A percentile compares a stretch with the other conserved stretches of the same genome.
phyloP scores from a whole-genome alignment of 2,329 filamentous ascomycete genomes.

The Hypoxylon sp. region DNA sequence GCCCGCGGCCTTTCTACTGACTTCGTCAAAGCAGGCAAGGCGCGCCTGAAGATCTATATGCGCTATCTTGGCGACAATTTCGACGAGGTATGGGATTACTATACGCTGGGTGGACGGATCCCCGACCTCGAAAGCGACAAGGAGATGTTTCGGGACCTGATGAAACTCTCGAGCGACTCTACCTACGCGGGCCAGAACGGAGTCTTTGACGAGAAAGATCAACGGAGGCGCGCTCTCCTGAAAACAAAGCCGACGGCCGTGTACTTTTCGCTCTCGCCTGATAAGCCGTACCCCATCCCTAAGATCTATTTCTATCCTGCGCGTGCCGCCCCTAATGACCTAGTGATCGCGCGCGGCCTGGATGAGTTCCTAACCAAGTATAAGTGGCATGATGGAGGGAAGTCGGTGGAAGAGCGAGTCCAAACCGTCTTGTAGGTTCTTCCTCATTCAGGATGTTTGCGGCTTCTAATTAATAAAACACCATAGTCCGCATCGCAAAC shows the following conservation, averaged over 20 bases:
- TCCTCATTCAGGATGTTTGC: neutral
- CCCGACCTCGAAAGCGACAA: constrained; percentile 12
- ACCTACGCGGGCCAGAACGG: neutral
- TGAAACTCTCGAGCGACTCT: constrained; percentile 1
- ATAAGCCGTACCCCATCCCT: constrained; percentile 21
- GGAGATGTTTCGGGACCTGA: constrained; percentile 10
- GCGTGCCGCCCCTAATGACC: constrained; percentile 6
- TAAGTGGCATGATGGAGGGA: constrained; percentile 11
- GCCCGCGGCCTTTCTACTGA: constrained; percentile 13
- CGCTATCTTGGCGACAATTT: constrained; percentile 10
- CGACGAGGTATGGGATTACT: constrained; percentile 16
- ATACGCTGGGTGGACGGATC: constrained; percentile 6
- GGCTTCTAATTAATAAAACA: neutral
- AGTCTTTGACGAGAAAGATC: neutral
- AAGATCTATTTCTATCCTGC: constrained; percentile 19
- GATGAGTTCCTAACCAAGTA: constrained; percentile 11
- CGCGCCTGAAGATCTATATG: constrained; percentile 15
- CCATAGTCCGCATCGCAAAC: constrained; percentile 8
- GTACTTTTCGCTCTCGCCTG: constrained; percentile 12
- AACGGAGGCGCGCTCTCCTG: neutral
- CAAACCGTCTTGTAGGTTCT: constrained; percentile 1
- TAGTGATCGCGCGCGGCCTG: constrained; percentile 7
- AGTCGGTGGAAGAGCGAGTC: constrained; percentile 6
- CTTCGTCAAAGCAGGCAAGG: constrained; percentile 6
- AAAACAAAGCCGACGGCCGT: constrained; percentile 6